These are phyloP conservation scores for Dactylellina leptospora DNA, from an alignment of 2,329 filamentous ascomycete species.

Conservation along the genomic window DNA sequence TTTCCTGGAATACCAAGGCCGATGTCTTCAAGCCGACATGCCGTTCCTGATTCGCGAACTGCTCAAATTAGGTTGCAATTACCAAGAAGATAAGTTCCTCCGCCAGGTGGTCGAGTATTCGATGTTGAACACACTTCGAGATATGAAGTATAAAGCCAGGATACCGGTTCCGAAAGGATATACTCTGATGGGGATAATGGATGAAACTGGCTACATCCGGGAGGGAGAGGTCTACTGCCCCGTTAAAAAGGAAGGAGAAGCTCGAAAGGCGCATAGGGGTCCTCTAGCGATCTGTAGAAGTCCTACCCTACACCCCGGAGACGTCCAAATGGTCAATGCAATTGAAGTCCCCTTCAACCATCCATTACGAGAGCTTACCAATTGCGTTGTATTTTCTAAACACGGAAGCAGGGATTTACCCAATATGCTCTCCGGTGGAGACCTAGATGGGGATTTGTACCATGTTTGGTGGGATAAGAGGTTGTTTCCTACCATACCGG, in stretches of 20 bases:
- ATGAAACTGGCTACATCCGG: conserved; percentile 75
- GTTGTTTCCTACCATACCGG: conserved; percentile 63
- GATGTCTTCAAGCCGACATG: conserved; percentile 69
- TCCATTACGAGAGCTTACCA: conserved; percentile 70
- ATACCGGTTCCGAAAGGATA: conserved; percentile 75
- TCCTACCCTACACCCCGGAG: conserved; percentile 82
- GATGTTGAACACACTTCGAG: conserved; percentile 74
- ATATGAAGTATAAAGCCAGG: conserved; percentile 79
- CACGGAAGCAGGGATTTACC: conserved; percentile 77
- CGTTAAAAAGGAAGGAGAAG: conserved; percentile 62
- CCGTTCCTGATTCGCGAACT: conserved; percentile 71
- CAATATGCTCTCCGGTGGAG: conserved; percentile 80
- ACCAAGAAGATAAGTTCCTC: conserved; percentile 74
- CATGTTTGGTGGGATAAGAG: conserved; percentile 77
- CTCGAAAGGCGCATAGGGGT: conserved; percentile 59
- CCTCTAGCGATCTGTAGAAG: conserved; percentile 76
- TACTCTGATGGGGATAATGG: conserved; percentile 84
- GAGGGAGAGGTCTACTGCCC: conserved; percentile 75
- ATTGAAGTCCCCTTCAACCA: conserved; percentile 70
- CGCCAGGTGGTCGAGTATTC: conserved; percentile 75
- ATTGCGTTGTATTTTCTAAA: conserved; percentile 81
- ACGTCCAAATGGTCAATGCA: conserved; percentile 74
- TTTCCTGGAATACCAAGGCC: conserved; percentile 71
- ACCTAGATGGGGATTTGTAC: conserved; percentile 84
- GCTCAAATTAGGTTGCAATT: conserved; percentile 69